Conservation (phyloP, 768 basidiomycete species). For the Boletus eberwhitei region DNA sequence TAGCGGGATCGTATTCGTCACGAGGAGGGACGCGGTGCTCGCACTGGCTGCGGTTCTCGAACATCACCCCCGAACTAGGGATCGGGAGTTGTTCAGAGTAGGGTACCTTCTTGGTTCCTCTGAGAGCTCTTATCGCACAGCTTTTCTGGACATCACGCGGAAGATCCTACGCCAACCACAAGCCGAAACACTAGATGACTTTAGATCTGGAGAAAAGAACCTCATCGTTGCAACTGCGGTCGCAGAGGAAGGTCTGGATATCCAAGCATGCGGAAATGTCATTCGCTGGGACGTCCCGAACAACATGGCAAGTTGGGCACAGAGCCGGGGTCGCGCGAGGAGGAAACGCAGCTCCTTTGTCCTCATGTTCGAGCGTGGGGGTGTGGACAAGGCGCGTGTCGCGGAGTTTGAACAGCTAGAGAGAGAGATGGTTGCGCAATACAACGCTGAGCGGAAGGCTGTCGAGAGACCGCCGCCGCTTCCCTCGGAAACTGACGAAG, state of each 20-base stretch:
- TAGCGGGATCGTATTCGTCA: constrained; percentile 74
- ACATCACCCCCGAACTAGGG: constrained; percentile 51
- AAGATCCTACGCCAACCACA: constrained; percentile 50
- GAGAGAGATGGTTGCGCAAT: constrained; percentile 55
- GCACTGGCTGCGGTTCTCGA: constrained; percentile 60
- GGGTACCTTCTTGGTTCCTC: constrained; percentile 69
- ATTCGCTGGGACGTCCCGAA: constrained; percentile 80
- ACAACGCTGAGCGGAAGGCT: constrained; percentile 41
- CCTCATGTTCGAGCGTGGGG: constrained; percentile 59
- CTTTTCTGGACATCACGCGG: constrained; percentile 71
- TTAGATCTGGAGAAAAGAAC: constrained; percentile 67
- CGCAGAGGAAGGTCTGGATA: constrained; percentile 86
- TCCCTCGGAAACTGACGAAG: constrained; percentile 25
- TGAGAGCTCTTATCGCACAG: constrained; percentile 49
- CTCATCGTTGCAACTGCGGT: constrained; percentile 74
- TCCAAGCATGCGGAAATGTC: constrained; percentile 77
- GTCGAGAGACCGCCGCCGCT: constrained; percentile 4
- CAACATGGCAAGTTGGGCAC: constrained; percentile 76
- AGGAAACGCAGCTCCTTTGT: constrained; percentile 63
- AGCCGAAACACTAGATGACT: constrained; percentile 55
- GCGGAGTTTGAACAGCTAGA: constrained; percentile 58
- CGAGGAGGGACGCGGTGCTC: constrained; percentile 71
- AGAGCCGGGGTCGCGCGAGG: constrained; percentile 78
- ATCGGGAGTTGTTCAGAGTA: constrained; percentile 42
- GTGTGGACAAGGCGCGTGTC: constrained; percentile 39